These are phyloP conservation scores for Pestalotiopsis sp. DNA, from an alignment of 2,329 filamentous ascomycete genomes.

Conservation along the genomic window DNA sequence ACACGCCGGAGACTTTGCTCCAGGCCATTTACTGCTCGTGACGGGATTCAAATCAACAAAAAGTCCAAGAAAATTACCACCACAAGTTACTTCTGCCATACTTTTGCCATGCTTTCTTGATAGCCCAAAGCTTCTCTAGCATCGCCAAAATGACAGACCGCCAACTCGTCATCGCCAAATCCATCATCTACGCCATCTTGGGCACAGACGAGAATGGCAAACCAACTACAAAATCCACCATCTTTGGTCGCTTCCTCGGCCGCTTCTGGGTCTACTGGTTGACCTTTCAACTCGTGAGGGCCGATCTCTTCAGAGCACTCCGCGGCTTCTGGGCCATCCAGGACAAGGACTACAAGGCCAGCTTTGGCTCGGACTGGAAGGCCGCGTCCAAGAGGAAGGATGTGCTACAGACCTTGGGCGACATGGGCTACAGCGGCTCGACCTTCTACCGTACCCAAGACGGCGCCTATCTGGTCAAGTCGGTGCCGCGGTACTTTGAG, in stretches of 20 bases:
- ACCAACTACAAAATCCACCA: constrained; percentile 25
- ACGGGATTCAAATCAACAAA: neutral
- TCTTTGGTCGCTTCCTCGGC: constrained; percentile 46
- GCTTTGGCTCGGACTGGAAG: constrained; percentile 46
- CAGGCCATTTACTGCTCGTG: neutral
- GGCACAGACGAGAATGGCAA: constrained; percentile 29
- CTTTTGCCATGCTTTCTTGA: neutral
- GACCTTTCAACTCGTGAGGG: constrained; percentile 28
- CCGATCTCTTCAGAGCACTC: constrained; percentile 47
- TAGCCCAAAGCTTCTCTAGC: neutral
- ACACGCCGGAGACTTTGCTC: neutral
- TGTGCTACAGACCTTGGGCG: constrained; percentile 60
- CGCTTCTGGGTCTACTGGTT: constrained; percentile 39
- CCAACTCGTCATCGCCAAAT: constrained; percentile 39
- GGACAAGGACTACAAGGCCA: constrained; percentile 56
- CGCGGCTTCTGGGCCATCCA: constrained; percentile 51
- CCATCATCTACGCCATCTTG: constrained; percentile 41
- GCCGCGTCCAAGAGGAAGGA: constrained; percentile 31
- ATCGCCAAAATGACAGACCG: constrained; percentile 28
- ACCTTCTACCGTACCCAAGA: constrained; percentile 73
- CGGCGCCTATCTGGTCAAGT: constrained; percentile 71
- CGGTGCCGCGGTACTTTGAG: constrained; percentile 70
- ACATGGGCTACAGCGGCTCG: constrained; percentile 76
- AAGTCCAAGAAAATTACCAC: neutral
- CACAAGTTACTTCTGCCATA: too few species aligned